Conservation (phyloP, 805 yeast species). For the Candida sakaeoensis region DNA sequence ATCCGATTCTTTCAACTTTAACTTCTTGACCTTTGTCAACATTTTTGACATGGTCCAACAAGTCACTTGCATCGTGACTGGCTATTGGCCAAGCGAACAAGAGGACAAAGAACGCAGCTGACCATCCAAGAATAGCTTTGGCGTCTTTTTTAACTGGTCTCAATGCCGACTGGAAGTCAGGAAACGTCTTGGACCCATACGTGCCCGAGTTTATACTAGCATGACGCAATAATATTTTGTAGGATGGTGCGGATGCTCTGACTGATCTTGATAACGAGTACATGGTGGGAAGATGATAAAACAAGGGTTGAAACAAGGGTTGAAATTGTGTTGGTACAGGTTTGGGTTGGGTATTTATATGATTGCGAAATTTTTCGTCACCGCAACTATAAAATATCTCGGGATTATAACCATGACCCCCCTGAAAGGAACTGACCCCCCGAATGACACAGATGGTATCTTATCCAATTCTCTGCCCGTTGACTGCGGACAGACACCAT, state of each 20-base stretch:
- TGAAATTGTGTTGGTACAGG: no score
- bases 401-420: no score
- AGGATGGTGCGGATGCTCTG: neutral
- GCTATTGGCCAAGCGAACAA: slow-evolving; percentile 3
- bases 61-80: slow-evolving; percentile 2
- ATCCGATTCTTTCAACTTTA: slow-evolving; percentile 4
- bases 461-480: no score
- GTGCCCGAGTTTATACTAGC: slow-evolving; percentile 6
- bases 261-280: slow-evolving; percentile 1
- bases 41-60: slow-evolving; percentile 3
- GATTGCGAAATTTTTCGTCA: slow-evolving; percentile 4
- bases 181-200: slow-evolving; percentile 4
- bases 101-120: slow-evolving; percentile 1
- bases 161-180: neutral
- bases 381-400: neutral
- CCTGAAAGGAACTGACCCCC: no score
- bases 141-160: neutral
- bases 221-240: neutral
- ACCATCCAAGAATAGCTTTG: slow-evolving; percentile 5
- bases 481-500: no score
- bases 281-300: neutral
- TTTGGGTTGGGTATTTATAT: slow-evolving; percentile 1
- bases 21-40: slow-evolving; percentile 11
- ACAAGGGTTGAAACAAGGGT: no score
- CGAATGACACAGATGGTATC: no score